Conservation (phyloP, 2,329 filamentous ascomycete species). For the Fusarium neocosmosporiellum region DNA sequence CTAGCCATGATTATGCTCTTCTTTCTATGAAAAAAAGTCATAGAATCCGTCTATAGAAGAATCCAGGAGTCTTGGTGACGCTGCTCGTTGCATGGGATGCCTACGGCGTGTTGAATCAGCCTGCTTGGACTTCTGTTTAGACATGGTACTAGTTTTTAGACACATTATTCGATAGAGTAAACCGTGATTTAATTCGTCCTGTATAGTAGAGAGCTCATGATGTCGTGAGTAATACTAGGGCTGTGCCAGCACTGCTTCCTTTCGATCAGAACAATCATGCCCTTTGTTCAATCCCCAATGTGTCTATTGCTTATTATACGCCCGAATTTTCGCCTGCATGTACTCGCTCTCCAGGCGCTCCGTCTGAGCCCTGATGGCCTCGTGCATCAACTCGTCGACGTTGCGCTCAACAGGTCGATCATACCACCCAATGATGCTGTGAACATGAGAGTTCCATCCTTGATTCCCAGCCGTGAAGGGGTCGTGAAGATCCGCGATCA, state of each 20-base stretch:
- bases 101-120: background rate
- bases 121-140: background rate
- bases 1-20: no score
- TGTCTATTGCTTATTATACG: background rate
- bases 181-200: background rate
- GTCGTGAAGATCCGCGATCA: background rate
- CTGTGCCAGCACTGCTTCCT: background rate
- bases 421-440: background rate
- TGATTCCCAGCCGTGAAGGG: background rate
- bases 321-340: background rate
- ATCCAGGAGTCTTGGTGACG: no score
- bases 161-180: background rate
- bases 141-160: background rate
- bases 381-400: background rate
- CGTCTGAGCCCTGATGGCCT: background rate
- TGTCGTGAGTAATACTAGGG: background rate
- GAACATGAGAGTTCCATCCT: background rate
- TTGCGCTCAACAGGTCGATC: background rate
- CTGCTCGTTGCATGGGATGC: background rate
- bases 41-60: no score
- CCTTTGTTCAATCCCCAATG: background rate
- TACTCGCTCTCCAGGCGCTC: background rate
- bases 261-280: background rate
- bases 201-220: background rate
- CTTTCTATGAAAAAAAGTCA: no score